Conservation (phyloP, 2,329 filamentous ascomycete species). For the Monilinia fructigena region DNA sequence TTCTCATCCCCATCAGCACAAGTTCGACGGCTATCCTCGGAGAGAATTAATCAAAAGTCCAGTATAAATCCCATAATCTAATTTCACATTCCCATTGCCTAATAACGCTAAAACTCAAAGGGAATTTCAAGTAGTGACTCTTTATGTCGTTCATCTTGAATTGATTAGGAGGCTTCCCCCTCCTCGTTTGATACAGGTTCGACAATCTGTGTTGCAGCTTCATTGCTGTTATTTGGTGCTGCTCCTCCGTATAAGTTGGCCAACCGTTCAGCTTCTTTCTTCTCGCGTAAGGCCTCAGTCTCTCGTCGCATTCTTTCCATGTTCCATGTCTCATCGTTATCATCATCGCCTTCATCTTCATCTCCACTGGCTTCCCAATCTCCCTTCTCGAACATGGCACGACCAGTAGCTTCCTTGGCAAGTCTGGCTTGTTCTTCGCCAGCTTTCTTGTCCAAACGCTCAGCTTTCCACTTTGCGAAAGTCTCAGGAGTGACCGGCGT, state of each 20-base stretch:
- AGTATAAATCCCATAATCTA: not conserved
- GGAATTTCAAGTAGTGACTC: constrained; percentile 10
- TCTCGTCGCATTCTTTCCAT: constrained; percentile 78
- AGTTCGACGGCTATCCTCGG: not conserved
- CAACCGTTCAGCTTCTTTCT: constrained; percentile 75
- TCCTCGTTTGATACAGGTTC: constrained; percentile 24
- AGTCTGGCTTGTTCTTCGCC: constrained; percentile 87
- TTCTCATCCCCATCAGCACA: not conserved
- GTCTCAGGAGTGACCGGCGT: constrained; percentile 91
- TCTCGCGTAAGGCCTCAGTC: constrained; percentile 72
- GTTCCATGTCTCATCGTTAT: constrained; percentile 62
- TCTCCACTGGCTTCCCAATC: constrained; percentile 76
- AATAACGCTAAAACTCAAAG: constrained; percentile 34
- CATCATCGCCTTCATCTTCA: constrained; percentile 48
- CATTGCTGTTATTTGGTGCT: constrained; percentile 29
- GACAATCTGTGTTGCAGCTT: constrained; percentile 25
- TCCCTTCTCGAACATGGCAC: constrained; percentile 93
- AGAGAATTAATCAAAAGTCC: not conserved
- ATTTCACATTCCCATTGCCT: constrained; percentile 24
- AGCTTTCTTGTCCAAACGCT: constrained; percentile 90
- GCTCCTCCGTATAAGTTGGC: constrained; percentile 30
- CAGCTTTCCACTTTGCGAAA: constrained; percentile 97
- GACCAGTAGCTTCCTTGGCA: constrained; percentile 93
- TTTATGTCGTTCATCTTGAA: constrained; percentile 18
- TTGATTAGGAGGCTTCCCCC: constrained; percentile 31